These are phyloP conservation scores for Melanomma pulvis-pyrius DNA, from an alignment of 495 filamentous ascomycete species.

Conservation along the genomic window DNA sequence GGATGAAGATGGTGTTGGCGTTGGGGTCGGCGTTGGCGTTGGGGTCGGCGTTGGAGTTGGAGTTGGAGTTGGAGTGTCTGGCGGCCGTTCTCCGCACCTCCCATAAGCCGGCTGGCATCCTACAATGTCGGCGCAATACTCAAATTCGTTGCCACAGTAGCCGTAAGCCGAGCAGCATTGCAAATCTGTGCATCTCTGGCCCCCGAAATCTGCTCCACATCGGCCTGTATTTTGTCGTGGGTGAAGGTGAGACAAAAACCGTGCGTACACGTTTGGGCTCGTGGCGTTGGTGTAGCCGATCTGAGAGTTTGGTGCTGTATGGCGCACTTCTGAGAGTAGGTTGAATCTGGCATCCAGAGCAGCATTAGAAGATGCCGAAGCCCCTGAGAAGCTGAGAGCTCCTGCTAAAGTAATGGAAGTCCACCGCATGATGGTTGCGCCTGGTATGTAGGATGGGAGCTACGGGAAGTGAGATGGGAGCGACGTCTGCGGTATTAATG, in stretches of 20 bases:
- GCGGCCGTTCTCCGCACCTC: slow-evolving; percentile 25
- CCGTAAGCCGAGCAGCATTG: slow-evolving; percentile 29
- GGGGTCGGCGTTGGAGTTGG: slow-evolving; percentile 16
- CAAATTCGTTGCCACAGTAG: slow-evolving; percentile 25
- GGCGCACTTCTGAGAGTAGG: slow-evolving; percentile 1
- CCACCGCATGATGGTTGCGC: slow-evolving; percentile 10
- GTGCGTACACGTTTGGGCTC: not conserved
- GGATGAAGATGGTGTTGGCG: slow-evolving; percentile 10
- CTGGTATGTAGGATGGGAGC: not conserved
- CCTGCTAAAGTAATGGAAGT: not conserved
- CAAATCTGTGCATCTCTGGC: slow-evolving; percentile 4
- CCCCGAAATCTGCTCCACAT: slow-evolving; percentile 22
- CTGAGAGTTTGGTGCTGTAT: not conserved
- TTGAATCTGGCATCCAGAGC: slow-evolving; percentile 2
- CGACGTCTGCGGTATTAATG: slow-evolving; percentile 10
- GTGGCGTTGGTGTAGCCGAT: slow-evolving; percentile 5
- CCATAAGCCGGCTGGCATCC: slow-evolving; percentile 33
- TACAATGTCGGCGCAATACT: slow-evolving; percentile 24
- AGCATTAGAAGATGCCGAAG: slow-evolving; percentile 4
- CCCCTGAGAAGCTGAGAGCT: slow-evolving; percentile 11
- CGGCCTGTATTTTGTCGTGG: slow-evolving; percentile 14
- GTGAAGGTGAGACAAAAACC: not conserved
- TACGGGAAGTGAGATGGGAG: not conserved
- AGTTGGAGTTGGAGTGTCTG: slow-evolving; percentile 11
- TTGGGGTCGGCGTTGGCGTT: slow-evolving; percentile 5